Conservation (phyloP, 2,329 filamentous ascomycete species). For the Cladophialophora psammophila region DNA sequence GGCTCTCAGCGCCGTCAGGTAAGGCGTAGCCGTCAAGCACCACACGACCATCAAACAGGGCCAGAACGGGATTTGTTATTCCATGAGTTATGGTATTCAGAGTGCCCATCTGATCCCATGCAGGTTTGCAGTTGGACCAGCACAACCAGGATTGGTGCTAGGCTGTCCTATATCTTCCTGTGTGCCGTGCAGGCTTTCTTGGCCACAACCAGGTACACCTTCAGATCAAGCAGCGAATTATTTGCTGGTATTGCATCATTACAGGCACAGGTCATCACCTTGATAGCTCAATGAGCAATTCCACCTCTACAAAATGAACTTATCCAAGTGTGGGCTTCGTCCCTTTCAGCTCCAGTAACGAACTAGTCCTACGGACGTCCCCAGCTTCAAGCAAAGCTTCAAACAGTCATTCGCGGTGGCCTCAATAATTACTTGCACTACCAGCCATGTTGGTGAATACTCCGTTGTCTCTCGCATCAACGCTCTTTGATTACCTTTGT, state of each 20-base stretch:
- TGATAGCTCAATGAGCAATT: neutral
- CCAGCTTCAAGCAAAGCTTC: neutral
- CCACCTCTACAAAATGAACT: neutral
- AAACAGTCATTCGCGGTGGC: neutral
- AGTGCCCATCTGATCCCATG: neutral
- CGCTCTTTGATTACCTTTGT: neutral
- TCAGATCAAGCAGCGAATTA: neutral
- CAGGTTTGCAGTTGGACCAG: neutral
- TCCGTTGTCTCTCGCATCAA: neutral
- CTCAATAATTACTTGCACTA: neutral
- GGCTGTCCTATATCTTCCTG: neutral
- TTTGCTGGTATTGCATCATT: neutral
- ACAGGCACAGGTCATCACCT: neutral
- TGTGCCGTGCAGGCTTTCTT: neutral
- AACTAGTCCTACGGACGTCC: neutral
- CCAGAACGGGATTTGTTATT: neutral
- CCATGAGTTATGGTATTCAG: neutral
- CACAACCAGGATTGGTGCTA: neutral
- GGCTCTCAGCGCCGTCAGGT: neutral
- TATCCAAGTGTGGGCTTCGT: neutral
- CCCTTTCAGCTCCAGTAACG: neutral
- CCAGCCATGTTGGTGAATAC: conserved; percentile 4
- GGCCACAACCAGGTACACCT: neutral
- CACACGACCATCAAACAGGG: neutral
- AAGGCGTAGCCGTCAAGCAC: neutral